phyloP scores from a whole-genome alignment of 768 basidiomycete species.

The Hericium coralloides region DNA sequence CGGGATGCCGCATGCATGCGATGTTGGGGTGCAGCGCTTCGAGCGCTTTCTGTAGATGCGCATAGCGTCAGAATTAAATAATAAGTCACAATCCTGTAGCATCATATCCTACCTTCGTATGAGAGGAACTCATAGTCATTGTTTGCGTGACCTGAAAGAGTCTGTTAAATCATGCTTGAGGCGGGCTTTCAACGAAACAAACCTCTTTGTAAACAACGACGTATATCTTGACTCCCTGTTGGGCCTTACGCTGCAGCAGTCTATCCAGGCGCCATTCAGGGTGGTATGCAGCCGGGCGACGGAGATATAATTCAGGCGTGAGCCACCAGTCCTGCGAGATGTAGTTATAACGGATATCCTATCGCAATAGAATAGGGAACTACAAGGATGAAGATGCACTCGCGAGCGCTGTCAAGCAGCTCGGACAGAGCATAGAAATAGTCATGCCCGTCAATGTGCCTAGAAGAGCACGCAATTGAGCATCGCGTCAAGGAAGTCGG shows the following conservation, averaged over 20 bases:
- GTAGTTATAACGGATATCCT: not conserved
- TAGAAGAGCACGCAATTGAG: slow-evolving; percentile 12
- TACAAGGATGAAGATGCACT: slow-evolving; percentile 84
- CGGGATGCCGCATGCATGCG: slow-evolving; percentile 82
- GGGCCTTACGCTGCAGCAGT: slow-evolving; percentile 78
- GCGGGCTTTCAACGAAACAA: not conserved
- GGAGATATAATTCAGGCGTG: slow-evolving; percentile 88
- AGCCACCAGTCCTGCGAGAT: slow-evolving; percentile 78
- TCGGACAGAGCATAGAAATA: slow-evolving; percentile 95
- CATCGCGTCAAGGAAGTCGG: not conserved
- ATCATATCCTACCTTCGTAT: slow-evolving; percentile 55
- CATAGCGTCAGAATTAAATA: not conserved
- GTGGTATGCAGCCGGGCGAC: slow-evolving; percentile 80
- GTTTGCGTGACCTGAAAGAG: slow-evolving; percentile 70
- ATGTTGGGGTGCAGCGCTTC: slow-evolving; percentile 86
- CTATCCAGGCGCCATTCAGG: slow-evolving; percentile 87
- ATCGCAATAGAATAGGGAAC: slow-evolving; percentile 7
- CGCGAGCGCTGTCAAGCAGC: slow-evolving; percentile 72
- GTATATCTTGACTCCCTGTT: slow-evolving; percentile 87
- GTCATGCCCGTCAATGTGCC: slow-evolving; percentile 93
- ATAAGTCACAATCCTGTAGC: too few relatives aligned
- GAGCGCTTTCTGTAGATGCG: slow-evolving; percentile 44
- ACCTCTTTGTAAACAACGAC: slow-evolving; percentile 94
- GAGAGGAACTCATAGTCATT: slow-evolving; percentile 81
- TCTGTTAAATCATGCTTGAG: not conserved